Base-by-base conservation (phyloP, 2,329 filamentous ascomycete genomes). In the Gnomoniopsis sp. region DNA sequence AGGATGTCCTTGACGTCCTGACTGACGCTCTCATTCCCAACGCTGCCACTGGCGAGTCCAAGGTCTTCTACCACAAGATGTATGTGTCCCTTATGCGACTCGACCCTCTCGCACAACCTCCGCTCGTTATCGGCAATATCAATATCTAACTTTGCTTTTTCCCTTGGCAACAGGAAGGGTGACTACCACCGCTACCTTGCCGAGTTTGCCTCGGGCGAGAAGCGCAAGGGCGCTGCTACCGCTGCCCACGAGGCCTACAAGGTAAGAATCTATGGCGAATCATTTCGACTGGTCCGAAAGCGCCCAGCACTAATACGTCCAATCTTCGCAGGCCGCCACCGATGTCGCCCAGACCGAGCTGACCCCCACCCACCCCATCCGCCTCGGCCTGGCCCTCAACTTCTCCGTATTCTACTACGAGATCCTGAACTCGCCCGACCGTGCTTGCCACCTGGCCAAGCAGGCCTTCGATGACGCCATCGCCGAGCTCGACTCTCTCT, bases 11-110 rank as follows among this genome's bases (percentile, higher is more conserved):
- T 69, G 89, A 96, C 71, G 93, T 98, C 69, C 85, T 98, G 67
- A 93, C 97, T 76, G 84, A 96, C 73, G 88, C 87, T 74, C 84
- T 98, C 72, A 98, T 98, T 74, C 93, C 93, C 78, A 93, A 95
- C 79, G 93, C 93, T 74, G 89, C 95, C 79, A 89, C 91, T 67
- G 93, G 93, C 81, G 93, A 98, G 85, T 96, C 92, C 77, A 98
- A 97, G 88, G 93, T 98, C 75, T 98, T 98, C 80, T 98, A 98
- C 84, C 93, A 97, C 89, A 98, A 98, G 88, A 98, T 98, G 93
- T 97, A 82, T 70, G 90, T 84, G 12, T 19, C 12, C 23, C 7
- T 7, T n/a, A 7, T 21, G 44, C 10, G 23, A 11, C 43, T 30
- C 30, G 26, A 26, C 22, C 3, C 7, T 30, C 26, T n/a, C 26